A percentile compares a stretch with the other conserved stretches of the same genome.
Conservation (phyloP, 345 rosid genomes). For the Gossypium rotundifolium region DNA sequence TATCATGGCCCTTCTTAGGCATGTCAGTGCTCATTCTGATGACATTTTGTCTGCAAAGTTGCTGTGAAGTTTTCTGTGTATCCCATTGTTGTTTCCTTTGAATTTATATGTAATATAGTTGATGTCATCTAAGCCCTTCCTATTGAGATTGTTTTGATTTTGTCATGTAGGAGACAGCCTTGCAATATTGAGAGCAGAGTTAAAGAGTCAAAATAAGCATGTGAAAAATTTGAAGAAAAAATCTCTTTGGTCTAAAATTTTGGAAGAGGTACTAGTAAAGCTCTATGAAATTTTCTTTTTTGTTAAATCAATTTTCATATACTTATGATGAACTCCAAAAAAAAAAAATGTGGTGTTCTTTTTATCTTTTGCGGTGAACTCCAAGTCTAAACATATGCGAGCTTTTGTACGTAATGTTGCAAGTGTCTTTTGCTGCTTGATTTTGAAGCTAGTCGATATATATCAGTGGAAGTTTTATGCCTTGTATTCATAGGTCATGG, state of each 20-base stretch:
- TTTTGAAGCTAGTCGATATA: not conserved
- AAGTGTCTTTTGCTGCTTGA: not conserved
- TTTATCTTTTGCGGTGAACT: not conserved
- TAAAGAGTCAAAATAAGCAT: conserved; percentile 87
- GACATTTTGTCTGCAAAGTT: not conserved
- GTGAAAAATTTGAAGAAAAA: conserved; percentile 85
- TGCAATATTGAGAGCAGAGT: conserved; percentile 79
- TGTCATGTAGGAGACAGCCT: conserved; percentile 67
- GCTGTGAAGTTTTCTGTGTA: not conserved
- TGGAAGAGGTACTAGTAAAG: conserved; percentile 70
- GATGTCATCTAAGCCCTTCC: not conserved
- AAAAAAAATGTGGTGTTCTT: not conserved
- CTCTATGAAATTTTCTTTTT: not conserved
- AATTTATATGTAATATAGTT: not conserved
- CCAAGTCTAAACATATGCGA: not conserved
- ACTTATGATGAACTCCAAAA: not conserved
- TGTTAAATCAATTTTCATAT: not conserved
- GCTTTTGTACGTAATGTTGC: not conserved
- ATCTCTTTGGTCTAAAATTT: conserved; percentile 92
- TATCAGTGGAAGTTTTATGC: conserved; percentile 1
- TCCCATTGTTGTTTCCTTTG: not conserved
- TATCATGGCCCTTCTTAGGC: not conserved
- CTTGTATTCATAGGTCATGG: conserved; percentile 65
- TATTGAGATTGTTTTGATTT: not conserved
- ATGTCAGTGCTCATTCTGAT: not conserved